Base-by-base conservation (phyloP, 805 yeast genomes). In the Kodamaea kakaduensis region DNA sequence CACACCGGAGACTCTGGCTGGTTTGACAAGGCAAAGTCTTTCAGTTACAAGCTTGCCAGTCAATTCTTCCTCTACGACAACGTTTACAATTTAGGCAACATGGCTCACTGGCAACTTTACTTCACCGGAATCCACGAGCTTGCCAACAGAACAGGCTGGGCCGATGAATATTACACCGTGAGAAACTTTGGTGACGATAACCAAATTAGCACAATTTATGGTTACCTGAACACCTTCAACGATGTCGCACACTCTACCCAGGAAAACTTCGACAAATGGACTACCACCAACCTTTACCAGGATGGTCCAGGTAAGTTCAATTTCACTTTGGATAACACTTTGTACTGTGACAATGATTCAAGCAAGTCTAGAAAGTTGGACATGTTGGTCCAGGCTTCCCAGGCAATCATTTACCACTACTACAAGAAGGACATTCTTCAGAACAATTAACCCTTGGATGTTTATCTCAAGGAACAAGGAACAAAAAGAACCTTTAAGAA, bases 91-190 rank as follows among this genome's bases (percentile, higher is more conserved):
- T 49, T 51, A 30, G 51, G 53, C 40, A 38, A 34, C 10, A 37
- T 52, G 26, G 41, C 48, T 23, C 55, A 55, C 37, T 35, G 41
- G 7, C 51, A 55, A 26, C 42, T 56, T 14, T 36, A 53, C 13
- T 55, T 46, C 32, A 42, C 39, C 3, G 62, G 62, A 0, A 43
- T 48, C 24, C 46, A 43, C 8, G 60, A 55, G 32, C 43, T 55
- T 24, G 21, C 37, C 8, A 32, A 26, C 15, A 18, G 24, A 9
- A 29, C 33, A 15, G 26, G 28, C 14, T 36, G 39, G 32, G 30
- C 14, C 9, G 13, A 19, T 13, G 38, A 27, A 3, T 34, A 26
- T 23, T 17, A 17, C 30, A 16, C 14, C 34, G 20, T 27, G 43
- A 44, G 26, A 18, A 10, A 1, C 50, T 40, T 20, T 41, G 48